A percentile compares a stretch with the other conserved stretches of the same genome.
Conservation (phyloP, 306 rosid species). For the Acacia acuminata region DNA sequence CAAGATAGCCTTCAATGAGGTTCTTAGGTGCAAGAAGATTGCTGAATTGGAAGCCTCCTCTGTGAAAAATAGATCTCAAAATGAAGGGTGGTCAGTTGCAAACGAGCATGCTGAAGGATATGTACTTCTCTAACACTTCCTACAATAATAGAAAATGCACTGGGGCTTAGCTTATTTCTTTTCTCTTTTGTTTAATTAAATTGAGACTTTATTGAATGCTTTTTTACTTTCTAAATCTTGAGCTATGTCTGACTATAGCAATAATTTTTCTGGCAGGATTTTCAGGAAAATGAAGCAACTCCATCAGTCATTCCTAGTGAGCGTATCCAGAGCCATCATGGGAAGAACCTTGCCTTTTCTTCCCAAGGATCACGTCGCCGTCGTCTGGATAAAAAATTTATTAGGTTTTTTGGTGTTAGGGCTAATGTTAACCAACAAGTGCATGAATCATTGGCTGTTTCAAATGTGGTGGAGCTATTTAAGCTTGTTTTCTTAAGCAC, state of each 20-base stretch:
- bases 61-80: slow-evolving; percentile 46
- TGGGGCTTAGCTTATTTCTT: slow-evolving; percentile 9
- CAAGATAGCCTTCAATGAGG: slow-evolving; percentile 74
- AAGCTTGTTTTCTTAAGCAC: slow-evolving; percentile 91
- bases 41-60: slow-evolving; percentile 62
- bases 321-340: slow-evolving; percentile 46
- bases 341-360: slow-evolving; percentile 38
- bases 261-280: slow-evolving; percentile 47
- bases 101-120: slow-evolving; percentile 38
- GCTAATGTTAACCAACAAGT: slow-evolving; percentile 61
- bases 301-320: slow-evolving; percentile 44
- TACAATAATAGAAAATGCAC: neutral
- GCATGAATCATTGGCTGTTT: slow-evolving; percentile 79
- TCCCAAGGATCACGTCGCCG: slow-evolving; percentile 46
- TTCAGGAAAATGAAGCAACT: slow-evolving; percentile 50
- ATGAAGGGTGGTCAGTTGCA: slow-evolving; percentile 57
- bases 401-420: slow-evolving; percentile 54
- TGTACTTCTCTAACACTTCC: slow-evolving; percentile 47
- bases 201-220: neutral
- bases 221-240: slow-evolving; percentile 10
- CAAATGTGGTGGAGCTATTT: slow-evolving; percentile 94
- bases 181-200: slow-evolving; percentile 25
- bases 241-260: slow-evolving; percentile 26
- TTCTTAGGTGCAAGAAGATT: slow-evolving; percentile 67
- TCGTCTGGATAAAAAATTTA: slow-evolving; percentile 61